Percentiles rank a stretch among this genome's conserved stretches.
phyloP scores from a whole-genome alignment of 768 basidiomycete genomes.

The Serendipita sp. region DNA sequence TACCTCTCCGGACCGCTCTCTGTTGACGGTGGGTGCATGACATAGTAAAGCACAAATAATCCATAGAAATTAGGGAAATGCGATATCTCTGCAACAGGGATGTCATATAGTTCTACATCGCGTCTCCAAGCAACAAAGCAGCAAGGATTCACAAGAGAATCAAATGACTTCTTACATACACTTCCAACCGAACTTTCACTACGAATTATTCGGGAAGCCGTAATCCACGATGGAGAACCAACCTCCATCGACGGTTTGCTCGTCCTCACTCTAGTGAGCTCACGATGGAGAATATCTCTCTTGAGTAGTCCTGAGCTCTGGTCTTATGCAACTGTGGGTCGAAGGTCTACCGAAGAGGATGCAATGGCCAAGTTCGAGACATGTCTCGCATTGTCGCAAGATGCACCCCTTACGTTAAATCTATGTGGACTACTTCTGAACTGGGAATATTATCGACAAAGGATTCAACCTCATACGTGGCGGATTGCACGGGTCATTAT shows the following conservation, averaged over 20 bases:
- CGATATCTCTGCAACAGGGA: too few species aligned
- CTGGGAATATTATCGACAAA: too few species aligned
- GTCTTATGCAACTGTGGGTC: not conserved
- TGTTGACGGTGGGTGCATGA: too few species aligned
- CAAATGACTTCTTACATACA: not conserved
- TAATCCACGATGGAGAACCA: not conserved
- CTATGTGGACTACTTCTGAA: too few species aligned
- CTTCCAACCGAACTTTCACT: not conserved
- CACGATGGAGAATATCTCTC: not conserved
- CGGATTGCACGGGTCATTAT: too few species aligned
- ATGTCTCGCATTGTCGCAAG: not conserved
- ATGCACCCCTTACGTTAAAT: not conserved
- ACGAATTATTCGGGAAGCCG: not conserved
- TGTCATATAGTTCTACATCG: too few species aligned
- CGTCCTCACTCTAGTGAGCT: not conserved
- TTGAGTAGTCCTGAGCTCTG: not conserved
- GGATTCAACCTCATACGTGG: too few species aligned
- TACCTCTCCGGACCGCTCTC: too few species aligned
- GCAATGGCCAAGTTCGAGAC: not conserved
- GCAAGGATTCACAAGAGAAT: too few species aligned
- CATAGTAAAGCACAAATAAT: too few species aligned
- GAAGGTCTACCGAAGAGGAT: not conserved
- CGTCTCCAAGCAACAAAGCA: too few species aligned
- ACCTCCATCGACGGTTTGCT: not conserved
- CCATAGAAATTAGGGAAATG: too few species aligned